Conservation (phyloP, 495 filamentous ascomycete genomes). For the Lineolata rhizophorae region DNA sequence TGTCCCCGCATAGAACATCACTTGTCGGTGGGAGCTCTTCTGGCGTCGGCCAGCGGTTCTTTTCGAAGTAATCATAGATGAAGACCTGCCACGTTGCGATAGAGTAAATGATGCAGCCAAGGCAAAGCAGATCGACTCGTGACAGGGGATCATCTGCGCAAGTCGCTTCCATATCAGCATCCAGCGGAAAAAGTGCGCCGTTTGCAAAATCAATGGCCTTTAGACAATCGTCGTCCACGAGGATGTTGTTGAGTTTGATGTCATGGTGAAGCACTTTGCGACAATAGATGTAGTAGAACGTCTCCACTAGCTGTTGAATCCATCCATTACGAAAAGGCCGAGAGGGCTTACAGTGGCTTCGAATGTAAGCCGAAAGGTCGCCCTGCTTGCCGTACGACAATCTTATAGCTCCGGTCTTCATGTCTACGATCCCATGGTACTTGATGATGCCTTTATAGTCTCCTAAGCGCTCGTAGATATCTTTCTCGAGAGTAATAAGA, state of each 20-base stretch:
- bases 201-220: conserved; percentile 5
- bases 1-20: not conserved
- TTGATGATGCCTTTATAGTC: conserved; percentile 5
- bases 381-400: conserved; percentile 1
- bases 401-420: conserved; percentile 4
- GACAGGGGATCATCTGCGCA: conserved; percentile 3
- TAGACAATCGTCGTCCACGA: conserved; percentile 3
- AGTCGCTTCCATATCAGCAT: conserved; percentile 4
- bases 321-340: conserved; percentile 5
- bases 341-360: conserved; percentile 3
- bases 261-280: conserved; percentile 4
- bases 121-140: conserved; percentile 3
- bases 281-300: conserved; percentile 4
- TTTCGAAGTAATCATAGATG: not conserved
- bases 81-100: conserved; percentile 1
- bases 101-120: conserved; percentile 4
- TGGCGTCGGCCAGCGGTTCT: not conserved
- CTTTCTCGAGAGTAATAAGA: conserved; percentile 4
- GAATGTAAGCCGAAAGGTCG: conserved; percentile 3
- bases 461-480: conserved; percentile 4
- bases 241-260: conserved; percentile 4
- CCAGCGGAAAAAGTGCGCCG: conserved; percentile 2
- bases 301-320: conserved; percentile 2
- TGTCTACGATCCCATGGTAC: conserved; percentile 4
- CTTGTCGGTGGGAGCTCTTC: not conserved